A percentile compares a stretch with the other conserved stretches of the same genome.
These are phyloP conservation scores for Cicer judaicum DNA, from an alignment of 306 rosid species.

Conservation along the genomic window DNA sequence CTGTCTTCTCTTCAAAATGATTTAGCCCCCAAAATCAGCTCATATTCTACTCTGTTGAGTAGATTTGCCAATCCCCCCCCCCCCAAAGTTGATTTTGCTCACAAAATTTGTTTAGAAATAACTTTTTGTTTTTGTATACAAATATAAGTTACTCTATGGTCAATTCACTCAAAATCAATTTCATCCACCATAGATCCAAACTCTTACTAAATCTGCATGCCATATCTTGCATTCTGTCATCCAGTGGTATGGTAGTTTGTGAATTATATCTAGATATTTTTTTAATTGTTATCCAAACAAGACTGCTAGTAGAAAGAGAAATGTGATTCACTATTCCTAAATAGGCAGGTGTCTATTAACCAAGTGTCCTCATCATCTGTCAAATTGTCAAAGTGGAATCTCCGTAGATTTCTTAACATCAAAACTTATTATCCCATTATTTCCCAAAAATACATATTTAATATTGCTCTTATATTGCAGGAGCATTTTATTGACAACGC, in stretches of 20 bases:
- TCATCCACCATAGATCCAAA: not conserved
- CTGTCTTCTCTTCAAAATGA: not conserved
- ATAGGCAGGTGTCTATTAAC: constrained; percentile 7
- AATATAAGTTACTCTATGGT: not conserved
- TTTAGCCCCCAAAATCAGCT: constrained; percentile 11
- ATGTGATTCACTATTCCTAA: constrained; percentile 15
- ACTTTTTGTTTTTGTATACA: constrained; percentile 3
- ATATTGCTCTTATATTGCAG: constrained; percentile 57
- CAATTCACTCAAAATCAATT: not conserved
- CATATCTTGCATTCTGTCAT: constrained; percentile 16
- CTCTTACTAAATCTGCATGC: constrained; percentile 4
- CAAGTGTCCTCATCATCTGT: not conserved
- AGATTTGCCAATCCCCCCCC: not conserved
- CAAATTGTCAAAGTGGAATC: constrained; percentile 19
- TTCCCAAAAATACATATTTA: constrained; percentile 24
- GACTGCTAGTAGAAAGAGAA: constrained; percentile 10
- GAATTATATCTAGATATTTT: not conserved
- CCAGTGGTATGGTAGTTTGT: constrained; percentile 22
- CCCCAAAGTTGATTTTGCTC: not conserved
- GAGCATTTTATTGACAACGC: constrained; percentile 87
- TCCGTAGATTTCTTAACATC: constrained; percentile 33
- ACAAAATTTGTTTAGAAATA: not conserved
- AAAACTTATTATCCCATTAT: constrained; percentile 20
- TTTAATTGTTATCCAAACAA: not conserved
- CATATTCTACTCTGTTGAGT: not conserved